These are phyloP conservation scores for Fusarium sp. DNA, from an alignment of 2,329 filamentous ascomycete genomes.

Conservation along the genomic window DNA sequence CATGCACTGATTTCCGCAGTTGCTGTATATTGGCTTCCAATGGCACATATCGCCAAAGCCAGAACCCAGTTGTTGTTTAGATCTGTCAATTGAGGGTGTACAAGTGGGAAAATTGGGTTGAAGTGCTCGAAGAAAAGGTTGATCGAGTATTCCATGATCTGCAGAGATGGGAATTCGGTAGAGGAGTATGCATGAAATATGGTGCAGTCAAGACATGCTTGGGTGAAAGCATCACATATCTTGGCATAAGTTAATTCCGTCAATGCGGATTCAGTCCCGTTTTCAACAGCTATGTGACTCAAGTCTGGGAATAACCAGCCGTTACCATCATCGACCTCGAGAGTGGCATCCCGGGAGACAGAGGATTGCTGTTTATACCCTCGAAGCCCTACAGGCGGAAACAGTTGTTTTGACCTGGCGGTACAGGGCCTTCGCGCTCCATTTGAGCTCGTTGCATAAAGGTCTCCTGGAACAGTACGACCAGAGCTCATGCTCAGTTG, in stretches of 20 bases:
- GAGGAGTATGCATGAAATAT: slow-evolving; percentile 1
- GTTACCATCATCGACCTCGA: rapidly evolving
- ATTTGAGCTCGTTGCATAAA: slow-evolving; percentile 35
- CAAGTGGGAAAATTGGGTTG: slow-evolving; percentile 47
- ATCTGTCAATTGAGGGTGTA: slow-evolving; percentile 31
- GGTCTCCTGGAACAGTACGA: slow-evolving; percentile 1
- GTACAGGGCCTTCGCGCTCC: slow-evolving; percentile 34
- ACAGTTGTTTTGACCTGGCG: slow-evolving; percentile 11
- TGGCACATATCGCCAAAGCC: slow-evolving; percentile 34
- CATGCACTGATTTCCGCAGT: slow-evolving; percentile 34
- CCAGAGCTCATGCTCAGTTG: slow-evolving; percentile 11
- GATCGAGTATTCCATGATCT: slow-evolving; percentile 46
- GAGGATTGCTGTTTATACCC: neutral
- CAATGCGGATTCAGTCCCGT: neutral
- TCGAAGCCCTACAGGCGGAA: neutral
- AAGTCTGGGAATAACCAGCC: slow-evolving; percentile 1
- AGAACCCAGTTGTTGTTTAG: slow-evolving; percentile 36
- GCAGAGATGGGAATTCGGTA: slow-evolving; percentile 40
- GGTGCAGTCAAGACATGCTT: slow-evolving; percentile 7
- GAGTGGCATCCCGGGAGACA: neutral
- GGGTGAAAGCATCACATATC: slow-evolving; percentile 8
- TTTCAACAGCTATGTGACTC: neutral
- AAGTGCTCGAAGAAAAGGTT: slow-evolving; percentile 49
- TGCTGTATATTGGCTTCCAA: slow-evolving; percentile 41
- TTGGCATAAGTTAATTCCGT: slow-evolving; percentile 8